Percentiles rank a stretch among this genome's conserved stretches.
Evolutionary conservation across 352 stramenopile genomes (phyloP).

Genomic region (Pythium insidiosum): DNA sequence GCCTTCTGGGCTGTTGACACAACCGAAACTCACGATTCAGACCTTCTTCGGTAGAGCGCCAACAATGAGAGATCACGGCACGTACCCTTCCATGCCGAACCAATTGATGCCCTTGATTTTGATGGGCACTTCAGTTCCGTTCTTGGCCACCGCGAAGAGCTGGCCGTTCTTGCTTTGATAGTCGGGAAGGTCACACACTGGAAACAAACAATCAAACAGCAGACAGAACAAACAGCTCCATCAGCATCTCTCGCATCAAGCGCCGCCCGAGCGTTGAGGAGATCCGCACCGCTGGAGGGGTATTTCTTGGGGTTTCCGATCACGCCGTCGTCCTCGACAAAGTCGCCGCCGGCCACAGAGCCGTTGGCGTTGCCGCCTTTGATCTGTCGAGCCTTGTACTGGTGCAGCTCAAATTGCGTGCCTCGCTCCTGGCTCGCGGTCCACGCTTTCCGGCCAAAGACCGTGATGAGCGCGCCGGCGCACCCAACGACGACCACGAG

Average conservation of each 20-base stretch:
- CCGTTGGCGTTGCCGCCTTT: slow-evolving; percentile 13
- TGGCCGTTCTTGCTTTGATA: slow-evolving; percentile 55
- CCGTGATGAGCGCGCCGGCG: slow-evolving; percentile 11
- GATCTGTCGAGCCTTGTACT: slow-evolving; percentile 6
- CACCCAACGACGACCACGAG: slow-evolving; percentile 16
- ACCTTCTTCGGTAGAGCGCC: neutral
- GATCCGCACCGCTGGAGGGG: slow-evolving; percentile 12
- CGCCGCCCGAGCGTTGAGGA: too few species aligned
- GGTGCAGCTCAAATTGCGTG: slow-evolving; percentile 1
- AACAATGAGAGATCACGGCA: neutral
- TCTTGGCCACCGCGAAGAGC: slow-evolving; percentile 37
- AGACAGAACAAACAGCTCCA: neutral
- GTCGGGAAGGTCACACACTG: slow-evolving; percentile 39
- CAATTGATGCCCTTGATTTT: slow-evolving; percentile 54
- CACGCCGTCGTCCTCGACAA: slow-evolving; percentile 42
- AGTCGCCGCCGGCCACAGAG: slow-evolving; percentile 9
- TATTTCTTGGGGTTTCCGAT: slow-evolving; percentile 62
- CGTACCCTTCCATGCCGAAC: slow-evolving; percentile 49
- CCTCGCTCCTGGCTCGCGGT: slow-evolving; percentile 4
- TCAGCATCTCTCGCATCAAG: too few species aligned
- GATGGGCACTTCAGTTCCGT: slow-evolving; percentile 39
- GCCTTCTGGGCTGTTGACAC: slow-evolving; percentile 23
- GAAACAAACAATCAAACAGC: neutral
- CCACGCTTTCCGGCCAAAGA: slow-evolving; percentile 3
- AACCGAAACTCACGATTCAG: slow-evolving; percentile 3